Percentiles rank a stretch among this genome's conserved stretches.
Conservation (phyloP, 192 early-diverging fungal species). For the Entomortierella parvispora region DNA sequence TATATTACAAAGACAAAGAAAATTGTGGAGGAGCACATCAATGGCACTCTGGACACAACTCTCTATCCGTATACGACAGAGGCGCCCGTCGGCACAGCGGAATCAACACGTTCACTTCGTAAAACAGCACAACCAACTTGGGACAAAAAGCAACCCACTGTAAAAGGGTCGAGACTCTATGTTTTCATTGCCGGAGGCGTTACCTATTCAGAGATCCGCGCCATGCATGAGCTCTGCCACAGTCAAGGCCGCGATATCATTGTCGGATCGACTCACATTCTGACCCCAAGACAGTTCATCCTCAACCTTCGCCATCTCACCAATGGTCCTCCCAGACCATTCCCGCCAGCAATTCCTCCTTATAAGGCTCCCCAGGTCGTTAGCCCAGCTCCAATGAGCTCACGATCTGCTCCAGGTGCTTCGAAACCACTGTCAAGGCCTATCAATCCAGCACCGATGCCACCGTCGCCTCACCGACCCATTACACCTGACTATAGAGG, state of each 20-base stretch:
- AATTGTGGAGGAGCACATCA: slow-evolving; percentile 67
- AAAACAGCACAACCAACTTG: slow-evolving; percentile 43
- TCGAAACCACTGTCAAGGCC: slow-evolving; percentile 4
- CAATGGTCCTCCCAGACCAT: slow-evolving; percentile 50
- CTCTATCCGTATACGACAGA: slow-evolving; percentile 73
- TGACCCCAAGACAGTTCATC: slow-evolving; percentile 75
- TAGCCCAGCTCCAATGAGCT: neutral
- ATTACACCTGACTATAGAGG: slow-evolving; percentile 22
- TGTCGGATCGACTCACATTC: slow-evolving; percentile 81
- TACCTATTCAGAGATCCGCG: slow-evolving; percentile 78
- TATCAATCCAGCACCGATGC: neutral
- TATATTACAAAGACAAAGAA: slow-evolving; percentile 81
- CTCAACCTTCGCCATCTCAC: slow-evolving; percentile 72
- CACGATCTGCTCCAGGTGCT: slow-evolving; percentile 4
- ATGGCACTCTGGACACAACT: slow-evolving; percentile 62
- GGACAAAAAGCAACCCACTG: slow-evolving; percentile 47
- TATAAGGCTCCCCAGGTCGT: slow-evolving; percentile 49
- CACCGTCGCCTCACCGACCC: slow-evolving; percentile 25
- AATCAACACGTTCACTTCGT: slow-evolving; percentile 41
- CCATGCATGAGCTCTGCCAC: slow-evolving; percentile 72
- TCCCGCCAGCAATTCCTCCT: slow-evolving; percentile 50
- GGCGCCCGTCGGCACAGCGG: slow-evolving; percentile 41
- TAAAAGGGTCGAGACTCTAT: slow-evolving; percentile 69
- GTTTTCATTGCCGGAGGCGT: slow-evolving; percentile 86
- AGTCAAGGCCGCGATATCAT: slow-evolving; percentile 74